These are phyloP conservation scores for Amniculicola lignicola DNA, from an alignment of 495 filamentous ascomycete species.

Conservation along the genomic window DNA sequence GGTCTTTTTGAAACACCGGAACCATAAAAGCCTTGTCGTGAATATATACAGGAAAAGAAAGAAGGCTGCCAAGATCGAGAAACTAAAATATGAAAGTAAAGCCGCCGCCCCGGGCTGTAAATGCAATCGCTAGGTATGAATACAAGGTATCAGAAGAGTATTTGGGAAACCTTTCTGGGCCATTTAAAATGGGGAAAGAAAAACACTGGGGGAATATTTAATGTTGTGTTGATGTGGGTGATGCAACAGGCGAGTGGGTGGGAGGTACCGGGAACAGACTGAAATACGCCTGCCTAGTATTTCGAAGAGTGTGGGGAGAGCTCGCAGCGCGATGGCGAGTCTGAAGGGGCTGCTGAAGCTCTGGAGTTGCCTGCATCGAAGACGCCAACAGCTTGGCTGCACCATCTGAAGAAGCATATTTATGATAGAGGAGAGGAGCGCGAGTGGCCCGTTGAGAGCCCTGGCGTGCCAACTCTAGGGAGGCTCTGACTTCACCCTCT, in stretches of 20 bases:
- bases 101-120: not conserved
- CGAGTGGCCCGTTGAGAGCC: constrained; percentile 13
- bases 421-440: constrained; percentile 14
- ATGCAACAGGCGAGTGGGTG: constrained; percentile 6
- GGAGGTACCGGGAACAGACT: constrained; percentile 29
- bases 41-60: constrained; percentile 16
- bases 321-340: constrained; percentile 17
- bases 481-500: constrained; percentile 21
- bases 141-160: constrained; percentile 8
- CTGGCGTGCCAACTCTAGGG: constrained; percentile 22
- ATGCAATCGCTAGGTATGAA: constrained; percentile 5
- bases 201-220: not conserved
- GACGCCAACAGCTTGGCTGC: constrained; percentile 20
- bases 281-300: constrained; percentile 12
- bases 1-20: not conserved
- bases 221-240: not conserved
- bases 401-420: constrained; percentile 24
- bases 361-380: not conserved
- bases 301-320: constrained; percentile 18
- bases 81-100: constrained; percentile 12
- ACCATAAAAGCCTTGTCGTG: not conserved
- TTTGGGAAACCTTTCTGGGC: too few relatives aligned
- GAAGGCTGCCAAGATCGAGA: not conserved
- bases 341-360: constrained; percentile 2
- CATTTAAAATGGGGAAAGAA: not conserved